These are phyloP conservation scores for Biancaea sappan DNA, from an alignment of 306 rosid species.

Conservation along the genomic window DNA sequence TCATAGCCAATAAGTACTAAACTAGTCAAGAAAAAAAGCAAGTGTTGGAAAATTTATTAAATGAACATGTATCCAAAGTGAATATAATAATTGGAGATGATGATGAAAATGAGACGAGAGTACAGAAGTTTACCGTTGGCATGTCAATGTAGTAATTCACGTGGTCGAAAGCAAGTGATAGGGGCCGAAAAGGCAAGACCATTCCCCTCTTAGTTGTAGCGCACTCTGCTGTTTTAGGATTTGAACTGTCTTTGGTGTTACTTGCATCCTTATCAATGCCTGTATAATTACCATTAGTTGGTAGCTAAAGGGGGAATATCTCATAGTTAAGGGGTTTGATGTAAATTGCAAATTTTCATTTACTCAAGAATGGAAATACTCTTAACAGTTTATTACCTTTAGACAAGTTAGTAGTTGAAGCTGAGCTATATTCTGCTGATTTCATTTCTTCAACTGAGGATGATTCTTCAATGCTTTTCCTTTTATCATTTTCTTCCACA, in stretches of 20 bases:
- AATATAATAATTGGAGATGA: conserved; percentile 14
- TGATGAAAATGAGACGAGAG: conserved; percentile 19
- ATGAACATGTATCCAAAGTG: not conserved
- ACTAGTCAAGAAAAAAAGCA: not conserved
- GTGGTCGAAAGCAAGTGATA: conserved; percentile 52
- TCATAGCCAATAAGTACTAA: not conserved
- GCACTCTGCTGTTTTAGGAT: conserved; percentile 23
- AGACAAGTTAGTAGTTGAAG: not conserved
- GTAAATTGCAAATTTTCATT: not conserved
- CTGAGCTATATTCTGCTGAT: not conserved
- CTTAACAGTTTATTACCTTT: not conserved
- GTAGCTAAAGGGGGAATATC: conserved; percentile 23
- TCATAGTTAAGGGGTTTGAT: not conserved
- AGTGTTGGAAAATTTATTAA: not conserved
- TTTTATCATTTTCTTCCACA: conserved; percentile 37
- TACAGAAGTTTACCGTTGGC: conserved; percentile 48
- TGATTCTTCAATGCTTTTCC: not conserved
- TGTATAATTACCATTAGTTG: conserved; percentile 35
- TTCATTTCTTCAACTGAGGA: not conserved
- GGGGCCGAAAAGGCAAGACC: conserved; percentile 57
- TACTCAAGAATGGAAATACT: not conserved
- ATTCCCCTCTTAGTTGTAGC: conserved; percentile 42
- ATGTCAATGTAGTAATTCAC: conserved; percentile 56
- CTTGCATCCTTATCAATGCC: conserved; percentile 34
- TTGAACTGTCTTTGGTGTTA: conserved; percentile 33